Conservation (phyloP, 2,329 filamentous ascomycete species). For the Bipolaris bicolor region DNA sequence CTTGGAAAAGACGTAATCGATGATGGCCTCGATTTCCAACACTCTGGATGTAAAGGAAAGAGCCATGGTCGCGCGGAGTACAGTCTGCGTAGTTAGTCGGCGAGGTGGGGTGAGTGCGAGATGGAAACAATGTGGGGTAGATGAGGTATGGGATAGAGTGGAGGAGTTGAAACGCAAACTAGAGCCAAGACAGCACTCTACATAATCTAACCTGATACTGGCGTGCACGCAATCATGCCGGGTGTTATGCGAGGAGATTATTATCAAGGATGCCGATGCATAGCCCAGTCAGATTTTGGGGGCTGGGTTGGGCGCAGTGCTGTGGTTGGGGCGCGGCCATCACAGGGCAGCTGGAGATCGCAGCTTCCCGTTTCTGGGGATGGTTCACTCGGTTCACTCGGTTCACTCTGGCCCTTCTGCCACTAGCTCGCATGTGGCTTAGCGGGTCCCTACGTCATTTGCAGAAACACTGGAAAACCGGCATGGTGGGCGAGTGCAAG, state of each 20-base stretch:
- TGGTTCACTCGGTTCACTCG: not conserved
- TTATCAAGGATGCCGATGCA: not conserved
- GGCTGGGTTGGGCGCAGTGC: not conserved
- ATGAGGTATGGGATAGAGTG: not conserved
- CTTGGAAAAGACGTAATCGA: slow-evolving; percentile 15
- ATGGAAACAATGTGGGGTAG: not conserved
- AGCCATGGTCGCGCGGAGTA: not conserved
- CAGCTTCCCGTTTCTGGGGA: slow-evolving; percentile 10
- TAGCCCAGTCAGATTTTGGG: slow-evolving; percentile 3
- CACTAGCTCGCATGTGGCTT: slow-evolving; percentile 9
- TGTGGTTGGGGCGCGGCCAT: not conserved
- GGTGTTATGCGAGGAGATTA: not conserved
- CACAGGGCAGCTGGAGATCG: not conserved
- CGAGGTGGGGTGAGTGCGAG: not conserved
- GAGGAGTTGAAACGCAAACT: not conserved
- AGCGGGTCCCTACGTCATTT: slow-evolving; percentile 12
- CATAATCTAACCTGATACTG: no score
- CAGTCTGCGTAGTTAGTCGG: not conserved
- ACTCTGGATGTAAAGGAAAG: not conserved
- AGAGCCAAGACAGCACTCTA: not conserved
- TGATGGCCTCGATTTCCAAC: slow-evolving; percentile 10
- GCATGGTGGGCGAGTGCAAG: not conserved
- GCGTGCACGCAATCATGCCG: not conserved
- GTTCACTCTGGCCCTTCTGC: not conserved
- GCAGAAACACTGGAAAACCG: slow-evolving; percentile 9